phyloP scores from a whole-genome alignment of 768 basidiomycete species.

The Lenzites betulinus region DNA sequence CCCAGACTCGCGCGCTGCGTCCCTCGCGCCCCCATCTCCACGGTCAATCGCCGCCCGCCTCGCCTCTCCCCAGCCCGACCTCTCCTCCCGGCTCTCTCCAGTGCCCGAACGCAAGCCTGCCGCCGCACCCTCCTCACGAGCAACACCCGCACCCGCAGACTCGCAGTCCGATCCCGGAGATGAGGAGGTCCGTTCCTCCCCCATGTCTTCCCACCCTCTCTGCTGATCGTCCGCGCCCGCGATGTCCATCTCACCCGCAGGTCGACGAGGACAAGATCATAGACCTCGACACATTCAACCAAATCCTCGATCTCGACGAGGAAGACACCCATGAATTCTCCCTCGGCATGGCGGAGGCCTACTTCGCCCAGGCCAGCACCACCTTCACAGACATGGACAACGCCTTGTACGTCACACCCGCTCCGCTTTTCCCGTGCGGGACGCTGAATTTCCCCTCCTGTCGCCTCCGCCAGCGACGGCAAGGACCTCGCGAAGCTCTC shows the following conservation, averaged over 20 bases:
- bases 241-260: slow-evolving; percentile 17
- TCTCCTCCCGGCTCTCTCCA: neutral
- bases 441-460: neutral
- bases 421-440: slow-evolving; percentile 1
- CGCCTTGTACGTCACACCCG: slow-evolving; percentile 62
- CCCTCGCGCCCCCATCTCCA: slow-evolving; percentile 16
- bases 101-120: slow-evolving; percentile 2
- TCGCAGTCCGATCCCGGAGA: slow-evolving; percentile 6
- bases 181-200: slow-evolving; percentile 11
- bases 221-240: neutral
- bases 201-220: neutral
- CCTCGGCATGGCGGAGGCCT: slow-evolving; percentile 73
- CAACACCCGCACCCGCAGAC: slow-evolving; percentile 1
- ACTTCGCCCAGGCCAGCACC: slow-evolving; percentile 73
- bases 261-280: slow-evolving; percentile 44
- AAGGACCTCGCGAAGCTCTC: slow-evolving; percentile 71
- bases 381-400: slow-evolving; percentile 82
- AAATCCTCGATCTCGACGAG: slow-evolving; percentile 92
- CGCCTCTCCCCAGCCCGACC: slow-evolving; percentile 10
- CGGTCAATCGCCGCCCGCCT: slow-evolving; percentile 14
- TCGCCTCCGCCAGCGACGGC: slow-evolving; percentile 40
- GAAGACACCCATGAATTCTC: slow-evolving; percentile 80
- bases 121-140: neutral
- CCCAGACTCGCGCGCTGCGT: slow-evolving; percentile 6
- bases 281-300: slow-evolving; percentile 78